Evolutionary conservation across 352 stramenopile genomes (phyloP), one percentile per base, ranked within the genome.

Genomic region (Pythium aquatile): DNA sequence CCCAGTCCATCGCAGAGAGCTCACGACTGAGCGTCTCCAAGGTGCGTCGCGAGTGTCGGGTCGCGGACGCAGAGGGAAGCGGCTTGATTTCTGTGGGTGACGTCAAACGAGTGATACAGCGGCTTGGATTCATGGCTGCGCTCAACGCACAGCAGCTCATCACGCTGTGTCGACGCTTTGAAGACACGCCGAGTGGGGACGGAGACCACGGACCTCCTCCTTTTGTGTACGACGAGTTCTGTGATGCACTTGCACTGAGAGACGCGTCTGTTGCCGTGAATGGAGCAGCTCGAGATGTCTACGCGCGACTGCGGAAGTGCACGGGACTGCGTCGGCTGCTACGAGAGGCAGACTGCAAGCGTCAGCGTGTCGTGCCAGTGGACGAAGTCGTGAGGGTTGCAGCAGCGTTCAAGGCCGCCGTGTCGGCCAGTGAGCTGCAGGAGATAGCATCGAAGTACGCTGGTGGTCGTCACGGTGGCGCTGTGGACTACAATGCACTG

Each of bases 91-190:
- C 10, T 9, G 44, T 72, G 6, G 58, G 69, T 26, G 49, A 66
- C 9, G 72, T 85, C 39, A 70, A 70, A 28, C 59, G 33, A 28
- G 54, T 86, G 7, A 54, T 81, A 5, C 48, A 72, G 7, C 61
- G n/a, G 9, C 20, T 71, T 1, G 56, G 59, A 17, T 55, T 68
- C 24, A 16, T n/a, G 3, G n/a, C 20, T 3, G 20, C 29, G n/a
- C 66, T 91, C 55, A 91, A 91, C 58, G 73, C 73, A 9, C 77
- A 94, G 44, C 82, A 91, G 48, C 35, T 81, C 3, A 69, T 94
- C 54, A 94, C 85, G 20, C 53, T 94, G 9, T 73, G 56, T 35
- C 77, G 82, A 13, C 65, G 65, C 20, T 94, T 87, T 35, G 48
- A 60, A 14, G 57, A 52, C 7, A 54, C 37, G 32, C 51, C 40